Evolutionary conservation across 1,139 yeast species (phyloP).

Genomic region (Pichia sp.): DNA sequence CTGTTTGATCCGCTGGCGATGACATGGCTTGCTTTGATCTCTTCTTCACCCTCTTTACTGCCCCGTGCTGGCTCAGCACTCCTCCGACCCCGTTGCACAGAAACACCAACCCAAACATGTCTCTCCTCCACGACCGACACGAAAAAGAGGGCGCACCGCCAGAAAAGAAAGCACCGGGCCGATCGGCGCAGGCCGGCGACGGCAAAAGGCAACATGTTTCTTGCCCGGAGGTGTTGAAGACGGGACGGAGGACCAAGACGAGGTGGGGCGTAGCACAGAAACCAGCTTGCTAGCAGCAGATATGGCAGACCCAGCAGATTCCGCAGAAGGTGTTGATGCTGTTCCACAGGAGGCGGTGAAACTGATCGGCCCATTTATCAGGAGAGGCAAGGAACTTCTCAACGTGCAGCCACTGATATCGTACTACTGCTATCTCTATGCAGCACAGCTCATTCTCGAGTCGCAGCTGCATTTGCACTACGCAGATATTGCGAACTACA

Average conservation of each 20-base stretch:
- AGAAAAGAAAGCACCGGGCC: neutral
- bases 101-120: slow-evolving; percentile 1
- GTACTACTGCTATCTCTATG: slow-evolving; percentile 58
- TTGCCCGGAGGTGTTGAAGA: neutral
- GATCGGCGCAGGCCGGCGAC: neutral
- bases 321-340: neutral
- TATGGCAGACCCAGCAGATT: neutral
- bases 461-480: slow-evolving; percentile 53
- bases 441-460: slow-evolving; percentile 62
- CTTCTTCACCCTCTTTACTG: too few species aligned
- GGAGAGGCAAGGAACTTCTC: slow-evolving; percentile 50
- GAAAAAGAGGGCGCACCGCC: neutral
- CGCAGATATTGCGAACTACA: slow-evolving; percentile 52
- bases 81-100: neutral
- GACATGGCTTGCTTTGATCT: slow-evolving; percentile 2
- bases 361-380: slow-evolving; percentile 42
- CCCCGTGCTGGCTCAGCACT: too few species aligned
- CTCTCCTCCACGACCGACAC: neutral
- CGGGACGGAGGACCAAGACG: neutral
- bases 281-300: neutral
- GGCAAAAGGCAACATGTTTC: neutral
- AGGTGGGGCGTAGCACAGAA: neutral
- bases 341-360: slow-evolving; percentile 35
- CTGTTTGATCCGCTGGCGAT: slow-evolving; percentile 10
- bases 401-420: slow-evolving; percentile 50